Evolutionary conservation across 176 grass and related monocot genomes (phyloP), one percentile per base, ranked within the genome.

Genomic region (Aechmea fasciata): DNA sequence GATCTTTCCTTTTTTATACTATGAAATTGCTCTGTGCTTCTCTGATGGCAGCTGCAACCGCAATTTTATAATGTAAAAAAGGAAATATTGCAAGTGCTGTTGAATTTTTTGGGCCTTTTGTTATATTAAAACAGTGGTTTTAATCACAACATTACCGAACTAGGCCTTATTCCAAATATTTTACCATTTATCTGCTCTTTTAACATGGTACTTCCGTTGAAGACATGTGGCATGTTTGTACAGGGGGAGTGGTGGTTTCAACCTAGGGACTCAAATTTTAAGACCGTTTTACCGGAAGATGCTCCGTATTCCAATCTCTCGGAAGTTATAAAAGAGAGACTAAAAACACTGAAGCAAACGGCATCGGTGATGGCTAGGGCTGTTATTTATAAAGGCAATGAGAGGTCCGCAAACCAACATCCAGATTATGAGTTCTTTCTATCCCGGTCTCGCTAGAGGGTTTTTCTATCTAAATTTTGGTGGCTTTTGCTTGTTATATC

Each of bases 191-290:
- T 41, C 33, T 41, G 33, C 33, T 41, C 33, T 41, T 33, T 41
- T 41, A 41, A 41, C 33, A 41, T 41, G 24, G 11, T 25, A 59
- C 18, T 48, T 50, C 33, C 5, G 11, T 49, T 1, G 66, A 22
- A 54, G 15, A 82, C 13, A 64, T 64, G 9, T 51, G 33, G 3
- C 33, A 75, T 51, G 18, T 13, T 65, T 78, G 65, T 75, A 68
- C 83, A 96, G 93, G 86, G 78, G 17, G 92, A 96, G 54, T 77
- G 77, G 47, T 96, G 93, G 93, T 92, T 85, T 65, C 70, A 83
- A 47, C 53, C 55, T 26, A 81, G 67, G 49, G 75, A 65, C 57
- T 17, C 48, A 52, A 59, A 72, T 65, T 68, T 55, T 1, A 64
- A 82, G 47, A 65, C 14, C 1, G 26, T 15, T 1, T 14, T 13